Evolutionary conservation across 306 rosid genomes (phyloP).

Genomic region (Parietaria judaica): DNA sequence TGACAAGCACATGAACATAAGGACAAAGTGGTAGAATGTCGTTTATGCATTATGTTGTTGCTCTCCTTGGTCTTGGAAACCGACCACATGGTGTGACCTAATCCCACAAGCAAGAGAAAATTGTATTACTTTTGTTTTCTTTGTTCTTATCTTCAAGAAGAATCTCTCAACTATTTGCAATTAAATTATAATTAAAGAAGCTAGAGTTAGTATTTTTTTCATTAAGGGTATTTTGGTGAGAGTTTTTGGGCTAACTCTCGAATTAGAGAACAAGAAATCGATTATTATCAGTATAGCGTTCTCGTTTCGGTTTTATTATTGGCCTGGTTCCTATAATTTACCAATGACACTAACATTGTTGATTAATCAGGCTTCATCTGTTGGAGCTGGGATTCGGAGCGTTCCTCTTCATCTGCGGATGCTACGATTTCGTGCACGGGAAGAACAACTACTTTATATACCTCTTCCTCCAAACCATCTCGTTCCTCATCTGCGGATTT

Average conservation of each 20-base stretch:
- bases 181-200: neutral
- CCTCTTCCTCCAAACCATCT: slow-evolving; percentile 87
- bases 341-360: slow-evolving; percentile 9
- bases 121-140: slow-evolving; percentile 12
- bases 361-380: slow-evolving; percentile 46
- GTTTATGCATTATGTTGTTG: neutral
- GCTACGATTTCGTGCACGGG: slow-evolving; percentile 90
- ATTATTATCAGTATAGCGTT: no score
- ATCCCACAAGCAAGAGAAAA: slow-evolving; percentile 12
- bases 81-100: slow-evolving; percentile 18
- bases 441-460: slow-evolving; percentile 83
- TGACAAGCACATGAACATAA: slow-evolving; percentile 9
- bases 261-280: no score
- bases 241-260: no score
- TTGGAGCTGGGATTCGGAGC: slow-evolving; percentile 90
- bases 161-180: slow-evolving; percentile 22
- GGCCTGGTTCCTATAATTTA: neutral
- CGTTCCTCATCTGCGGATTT: slow-evolving; percentile 76
- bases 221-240: no score
- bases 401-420: slow-evolving; percentile 86
- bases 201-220: neutral
- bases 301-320: neutral
- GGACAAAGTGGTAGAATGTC: neutral
- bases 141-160: slow-evolving; percentile 17
- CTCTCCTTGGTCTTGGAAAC: slow-evolving; percentile 4